These are phyloP conservation scores for apple (Malus domestica) DNA, from an alignment of 306 rosid genomes.

Conservation along the genomic window ASM211411v1 NC_041791.1:13706001-13706500, in stretches of 20 bases:
- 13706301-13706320: conserved; percentile 31
- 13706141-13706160: conserved; percentile 51
- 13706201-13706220: conserved; percentile 17
- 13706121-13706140: conserved; percentile 49
- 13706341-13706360: conserved; percentile 7
- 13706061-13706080: conserved; percentile 63
- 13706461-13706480: neutral
- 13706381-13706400: conserved; percentile 19
- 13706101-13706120: conserved; percentile 62
- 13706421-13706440: conserved; percentile 57
- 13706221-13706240: conserved; percentile 30
- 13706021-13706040: neutral
- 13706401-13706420: conserved; percentile 12
- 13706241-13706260: conserved; percentile 48
- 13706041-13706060: neutral
- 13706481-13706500: conserved; percentile 27
- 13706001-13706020: neutral
- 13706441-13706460: conserved; percentile 25
- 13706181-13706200: conserved; percentile 34
- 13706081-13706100: conserved; percentile 72
- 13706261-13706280: conserved; percentile 43
- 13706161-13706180: conserved; percentile 47
- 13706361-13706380: conserved; percentile 14
- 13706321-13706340: neutral
- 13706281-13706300: conserved; percentile 33